Conservation (phyloP, 352 stramenopile species). For the Globisporangium solare region DNA sequence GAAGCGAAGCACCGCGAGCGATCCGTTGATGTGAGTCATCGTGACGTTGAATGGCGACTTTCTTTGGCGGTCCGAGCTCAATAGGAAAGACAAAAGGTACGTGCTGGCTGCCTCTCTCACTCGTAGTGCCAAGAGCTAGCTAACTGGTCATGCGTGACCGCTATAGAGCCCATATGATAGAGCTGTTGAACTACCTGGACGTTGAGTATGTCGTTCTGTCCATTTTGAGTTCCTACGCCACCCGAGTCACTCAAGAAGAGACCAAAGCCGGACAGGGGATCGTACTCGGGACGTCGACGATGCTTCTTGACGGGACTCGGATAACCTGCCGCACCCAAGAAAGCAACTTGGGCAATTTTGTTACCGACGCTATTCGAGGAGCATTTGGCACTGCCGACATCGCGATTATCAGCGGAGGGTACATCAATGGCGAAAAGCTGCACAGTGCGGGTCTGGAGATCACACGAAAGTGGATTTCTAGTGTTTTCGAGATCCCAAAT, state of each 20-base stretch:
- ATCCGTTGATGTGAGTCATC: slow-evolving; percentile 27
- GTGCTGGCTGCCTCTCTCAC: not conserved
- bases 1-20: slow-evolving; percentile 16
- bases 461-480: slow-evolving; percentile 2
- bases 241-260: slow-evolving; percentile 4
- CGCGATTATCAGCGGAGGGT: slow-evolving; percentile 7
- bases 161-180: slow-evolving; percentile 61
- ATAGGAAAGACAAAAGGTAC: slow-evolving; percentile 68
- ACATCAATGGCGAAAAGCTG: slow-evolving; percentile 1
- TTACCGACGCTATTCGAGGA: slow-evolving; percentile 5
- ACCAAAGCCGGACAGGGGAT: not conserved
- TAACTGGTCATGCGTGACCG: too few species aligned
- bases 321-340: slow-evolving; percentile 7
- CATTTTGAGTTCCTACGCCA: not conserved
- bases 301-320: slow-evolving; percentile 6
- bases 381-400: slow-evolving; percentile 1
- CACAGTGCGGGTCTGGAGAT: slow-evolving; percentile 4
- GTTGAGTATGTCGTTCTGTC: slow-evolving; percentile 61
- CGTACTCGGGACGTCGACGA: slow-evolving; percentile 1
- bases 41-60: slow-evolving; percentile 75
- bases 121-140: too few species aligned
- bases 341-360: slow-evolving; percentile 11
- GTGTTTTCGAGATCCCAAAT: not conserved
- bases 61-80: slow-evolving; percentile 57
- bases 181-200: slow-evolving; percentile 44